Conservation (phyloP, 2,329 filamentous ascomycete genomes). For the Aspergillus amoenus region DNA sequence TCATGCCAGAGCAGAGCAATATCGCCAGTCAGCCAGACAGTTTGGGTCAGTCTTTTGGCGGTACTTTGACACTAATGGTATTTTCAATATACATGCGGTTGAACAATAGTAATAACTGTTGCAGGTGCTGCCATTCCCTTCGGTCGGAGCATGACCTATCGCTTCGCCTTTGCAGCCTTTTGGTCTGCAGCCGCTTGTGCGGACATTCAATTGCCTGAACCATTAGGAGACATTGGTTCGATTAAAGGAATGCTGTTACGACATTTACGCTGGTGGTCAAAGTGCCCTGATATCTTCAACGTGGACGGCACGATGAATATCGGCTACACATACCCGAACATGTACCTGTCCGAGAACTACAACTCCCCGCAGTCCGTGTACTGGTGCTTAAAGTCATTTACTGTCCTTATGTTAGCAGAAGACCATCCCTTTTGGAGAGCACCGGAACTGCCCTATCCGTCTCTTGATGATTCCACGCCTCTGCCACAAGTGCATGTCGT, state of each 20-base stretch:
- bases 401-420: conserved; percentile 39
- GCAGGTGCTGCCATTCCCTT: conserved; percentile 54
- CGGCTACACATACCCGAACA: conserved; percentile 49
- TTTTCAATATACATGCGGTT: background rate
- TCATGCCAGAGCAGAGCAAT: conserved; percentile 36
- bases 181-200: conserved; percentile 49
- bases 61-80: conserved; percentile 51
- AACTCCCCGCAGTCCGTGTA: conserved; percentile 58
- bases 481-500: conserved; percentile 13
- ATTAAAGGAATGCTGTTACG: conserved; percentile 52
- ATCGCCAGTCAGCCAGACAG: conserved; percentile 39
- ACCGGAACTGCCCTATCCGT: conserved; percentile 39
- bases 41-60: conserved; percentile 48
- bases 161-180: conserved; percentile 53
- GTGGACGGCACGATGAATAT: conserved; percentile 53
- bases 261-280: conserved; percentile 53
- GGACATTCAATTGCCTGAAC: conserved; percentile 39
- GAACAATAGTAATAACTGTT: background rate
- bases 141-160: conserved; percentile 52
- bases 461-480: conserved; percentile 9
- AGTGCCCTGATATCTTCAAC: conserved; percentile 48
- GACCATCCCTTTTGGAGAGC: conserved; percentile 49
- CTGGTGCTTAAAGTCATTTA: conserved; percentile 54
- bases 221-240: conserved; percentile 39
- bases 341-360: conserved; percentile 58